These are phyloP conservation scores for Monosporascus sp. DNA, from an alignment of 2,329 filamentous ascomycete species.

Conservation along the genomic window DNA sequence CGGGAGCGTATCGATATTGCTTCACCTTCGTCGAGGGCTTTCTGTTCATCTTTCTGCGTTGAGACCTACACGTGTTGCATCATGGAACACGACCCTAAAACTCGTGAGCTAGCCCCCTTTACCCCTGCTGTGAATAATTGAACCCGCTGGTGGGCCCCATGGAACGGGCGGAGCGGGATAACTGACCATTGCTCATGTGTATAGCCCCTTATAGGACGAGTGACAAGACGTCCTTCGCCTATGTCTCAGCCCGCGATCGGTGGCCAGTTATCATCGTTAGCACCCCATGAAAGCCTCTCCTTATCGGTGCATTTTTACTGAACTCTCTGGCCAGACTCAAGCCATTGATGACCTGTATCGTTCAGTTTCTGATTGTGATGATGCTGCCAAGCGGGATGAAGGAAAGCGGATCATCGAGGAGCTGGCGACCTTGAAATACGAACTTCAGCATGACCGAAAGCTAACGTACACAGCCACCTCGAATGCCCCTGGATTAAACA, in stretches of 20 bases:
- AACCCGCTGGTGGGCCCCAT: too few species aligned
- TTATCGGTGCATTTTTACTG: not conserved
- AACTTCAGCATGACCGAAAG: constrained; percentile 81
- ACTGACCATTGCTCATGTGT: constrained; percentile 6
- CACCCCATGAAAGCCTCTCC: constrained; percentile 1
- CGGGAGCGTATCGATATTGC: too few species aligned
- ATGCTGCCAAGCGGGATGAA: constrained; percentile 64
- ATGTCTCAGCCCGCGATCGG: constrained; percentile 74
- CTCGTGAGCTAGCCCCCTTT: constrained; percentile 46
- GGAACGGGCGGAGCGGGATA: not conserved
- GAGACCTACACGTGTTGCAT: not conserved
- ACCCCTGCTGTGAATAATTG: not conserved
- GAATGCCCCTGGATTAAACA: not conserved
- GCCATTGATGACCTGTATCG: constrained; percentile 94
- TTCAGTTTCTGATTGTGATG: constrained; percentile 52
- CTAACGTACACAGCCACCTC: constrained; percentile 56
- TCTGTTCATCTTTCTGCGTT: not conserved
- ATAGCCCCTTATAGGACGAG: constrained; percentile 71
- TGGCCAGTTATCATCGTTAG: constrained; percentile 91
- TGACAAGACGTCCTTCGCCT: constrained; percentile 83
- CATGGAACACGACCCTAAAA: constrained; percentile 74
- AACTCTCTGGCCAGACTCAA: constrained; percentile 57
- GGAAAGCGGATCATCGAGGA: constrained; percentile 81
- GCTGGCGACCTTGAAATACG: constrained; percentile 83
- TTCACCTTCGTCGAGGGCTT: not conserved